These are phyloP conservation scores for Cutaneotrichosporon sp. DNA, from an alignment of 1,284 basidiomycete species.

Conservation along the genomic window DNA sequence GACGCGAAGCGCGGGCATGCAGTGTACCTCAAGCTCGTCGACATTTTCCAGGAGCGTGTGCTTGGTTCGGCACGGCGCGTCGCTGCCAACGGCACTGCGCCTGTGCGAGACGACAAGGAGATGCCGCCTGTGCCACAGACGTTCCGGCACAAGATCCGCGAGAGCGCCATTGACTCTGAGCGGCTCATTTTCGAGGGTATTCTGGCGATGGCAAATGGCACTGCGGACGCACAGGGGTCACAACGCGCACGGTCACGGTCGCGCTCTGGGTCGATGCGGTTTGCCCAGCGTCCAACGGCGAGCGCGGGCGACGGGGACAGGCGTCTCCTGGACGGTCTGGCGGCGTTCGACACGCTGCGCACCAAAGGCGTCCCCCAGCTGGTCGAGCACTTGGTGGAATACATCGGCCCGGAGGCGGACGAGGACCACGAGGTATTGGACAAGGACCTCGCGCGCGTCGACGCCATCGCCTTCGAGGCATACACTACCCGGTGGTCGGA, in stretches of 20 bases:
- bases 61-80: conserved; percentile 62
- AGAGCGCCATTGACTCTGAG: conserved; percentile 78
- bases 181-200: conserved; percentile 88
- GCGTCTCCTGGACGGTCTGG: conserved; percentile 80
- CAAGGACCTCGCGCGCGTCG: conserved; percentile 62
- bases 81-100: background rate
- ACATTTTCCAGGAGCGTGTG: conserved; percentile 76
- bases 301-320: conserved; percentile 39
- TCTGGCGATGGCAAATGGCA: conserved; percentile 60
- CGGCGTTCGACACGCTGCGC: conserved; percentile 77
- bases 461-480: conserved; percentile 79
- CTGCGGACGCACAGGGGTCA: background rate
- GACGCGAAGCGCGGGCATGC: conserved; percentile 47
- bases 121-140: conserved; percentile 30
- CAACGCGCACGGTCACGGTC: background rate
- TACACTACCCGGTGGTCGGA: conserved; percentile 74
- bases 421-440: conserved; percentile 71
- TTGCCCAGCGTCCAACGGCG: no score
- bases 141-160: conserved; percentile 64
- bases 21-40: conserved; percentile 63
- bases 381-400: conserved; percentile 70
- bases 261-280: no score
- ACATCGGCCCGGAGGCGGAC: conserved; percentile 68
- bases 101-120: background rate
- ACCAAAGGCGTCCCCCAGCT: conserved; percentile 68